Conservation (phyloP, 345 rosid species). For the Sonneratia alba region DNA sequence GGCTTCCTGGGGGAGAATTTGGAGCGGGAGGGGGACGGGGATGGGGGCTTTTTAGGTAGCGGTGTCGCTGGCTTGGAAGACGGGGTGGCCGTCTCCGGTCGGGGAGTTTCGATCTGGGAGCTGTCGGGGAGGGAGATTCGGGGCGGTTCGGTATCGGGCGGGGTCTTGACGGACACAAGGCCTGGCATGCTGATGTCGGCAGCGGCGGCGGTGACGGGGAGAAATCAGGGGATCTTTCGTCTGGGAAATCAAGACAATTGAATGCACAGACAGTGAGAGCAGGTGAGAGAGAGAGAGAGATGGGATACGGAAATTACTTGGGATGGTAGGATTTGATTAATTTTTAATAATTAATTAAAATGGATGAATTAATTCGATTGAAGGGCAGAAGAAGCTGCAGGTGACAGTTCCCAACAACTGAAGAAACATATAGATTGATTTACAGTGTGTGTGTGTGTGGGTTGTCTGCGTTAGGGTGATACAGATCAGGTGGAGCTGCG, state of each 20-base stretch:
- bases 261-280: neutral
- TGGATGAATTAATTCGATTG: neutral
- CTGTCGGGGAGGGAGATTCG: constrained; percentile 55
- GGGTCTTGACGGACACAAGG: constrained; percentile 74
- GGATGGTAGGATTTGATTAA: neutral
- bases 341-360: neutral
- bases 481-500: too few species aligned
- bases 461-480: neutral
- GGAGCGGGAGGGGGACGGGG: constrained; percentile 76
- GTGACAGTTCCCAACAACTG: constrained; percentile 3
- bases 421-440: neutral
- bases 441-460: neutral
- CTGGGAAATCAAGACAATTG: neutral
- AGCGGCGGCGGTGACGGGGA: neutral
- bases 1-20: constrained; percentile 83
- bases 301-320: neutral
- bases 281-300: neutral
- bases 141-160: constrained; percentile 59
- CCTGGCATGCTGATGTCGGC: constrained; percentile 62
- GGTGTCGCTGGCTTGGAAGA: constrained; percentile 21
- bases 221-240: neutral
- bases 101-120: constrained; percentile 22
- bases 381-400: neutral
- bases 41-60: constrained; percentile 40
- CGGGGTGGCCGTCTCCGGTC: constrained; percentile 29